Base-by-base conservation (phyloP, 2,329 filamentous ascomycete species). In the Talaromyces funiculosus region DNA sequence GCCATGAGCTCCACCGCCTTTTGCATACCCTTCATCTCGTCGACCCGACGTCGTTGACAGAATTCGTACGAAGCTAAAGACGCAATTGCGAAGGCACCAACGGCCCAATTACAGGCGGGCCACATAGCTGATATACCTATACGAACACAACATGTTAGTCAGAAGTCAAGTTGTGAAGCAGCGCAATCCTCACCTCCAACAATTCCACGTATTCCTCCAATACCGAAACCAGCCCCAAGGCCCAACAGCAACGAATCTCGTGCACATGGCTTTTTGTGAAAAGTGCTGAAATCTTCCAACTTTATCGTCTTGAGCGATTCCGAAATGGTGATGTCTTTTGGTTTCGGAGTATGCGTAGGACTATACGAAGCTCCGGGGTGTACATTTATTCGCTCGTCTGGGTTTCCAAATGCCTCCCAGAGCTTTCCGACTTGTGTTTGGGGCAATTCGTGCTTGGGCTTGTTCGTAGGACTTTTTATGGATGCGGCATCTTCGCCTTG, bases 11-110 rank as follows among this genome's bases (percentile, higher is more conserved):
- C 90, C 59, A 96, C 88, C 3, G 90, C 90, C 65, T 91, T 82
- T 73, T 89, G 89, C 86, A 99, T 93, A 64, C 90, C 89, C 63
- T 87, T 85, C 67, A 87, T 84, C 75, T 97, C 93, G 63, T 88
- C 82, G 53, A 84, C 81, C 62, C 92, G 82, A 63, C 84, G 83
- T 66, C 86, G 87, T 69, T 92, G 86, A 77, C 93, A 97, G 69
- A 89, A 91, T 75, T 97, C 90, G 76, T 92, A 94, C 55, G 88
- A 87, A 31, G 82, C 81, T 51, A 89, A 79, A n/a, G 89, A 87
- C 6, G 83, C 84, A 20, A 88, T 71, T 24, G 87, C 80, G 72
- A 94, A 96, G 37, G 85, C 81, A 6, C 86, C 90, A 5, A 94
- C 91, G 0, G 91, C 92, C 89, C 90, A 96, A 69, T 95, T 95